These are phyloP conservation scores for Exserohilum rostratum DNA, from an alignment of 2,329 filamentous ascomycete genomes.

Conservation along the genomic window DNA sequence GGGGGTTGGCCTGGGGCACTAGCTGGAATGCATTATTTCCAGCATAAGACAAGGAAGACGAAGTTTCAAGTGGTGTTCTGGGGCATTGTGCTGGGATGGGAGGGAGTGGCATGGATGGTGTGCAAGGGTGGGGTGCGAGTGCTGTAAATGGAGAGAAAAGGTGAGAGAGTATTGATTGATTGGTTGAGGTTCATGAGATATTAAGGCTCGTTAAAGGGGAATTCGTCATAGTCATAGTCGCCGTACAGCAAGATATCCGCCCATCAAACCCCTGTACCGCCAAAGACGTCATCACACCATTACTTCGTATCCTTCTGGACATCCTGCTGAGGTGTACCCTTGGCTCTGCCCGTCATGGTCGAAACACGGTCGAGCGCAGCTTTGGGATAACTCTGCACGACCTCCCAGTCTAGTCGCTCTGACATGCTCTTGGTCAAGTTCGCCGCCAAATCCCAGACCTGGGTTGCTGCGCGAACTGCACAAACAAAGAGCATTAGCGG, in stretches of 20 bases:
- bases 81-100: conserved; percentile 39
- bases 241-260: too few relatives aligned
- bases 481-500: conserved; percentile 37
- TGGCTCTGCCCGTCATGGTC: conserved; percentile 22
- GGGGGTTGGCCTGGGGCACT: conserved; percentile 47
- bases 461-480: conserved; percentile 33
- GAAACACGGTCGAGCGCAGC: conserved; percentile 27
- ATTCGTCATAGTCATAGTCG: not conserved
- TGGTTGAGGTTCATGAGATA: not conserved
- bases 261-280: too few relatives aligned
- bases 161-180: not conserved
- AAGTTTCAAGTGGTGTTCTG: conserved; percentile 40
- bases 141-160: not conserved
- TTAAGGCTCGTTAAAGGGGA: not conserved
- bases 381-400: conserved; percentile 19
- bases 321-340: conserved; percentile 10
- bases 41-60: conserved; percentile 45
- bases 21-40: conserved; percentile 44
- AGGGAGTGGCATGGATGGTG: conserved; percentile 30
- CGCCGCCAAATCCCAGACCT: conserved; percentile 30
- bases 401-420: conserved; percentile 16
- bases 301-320: conserved; percentile 15
- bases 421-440: conserved; percentile 22
- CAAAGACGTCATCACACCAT: not conserved
- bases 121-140: conserved; percentile 23